Evolutionary conservation across 2,329 filamentous ascomycete genomes (phyloP).

Genomic region (Clonostachys rosea): DNA sequence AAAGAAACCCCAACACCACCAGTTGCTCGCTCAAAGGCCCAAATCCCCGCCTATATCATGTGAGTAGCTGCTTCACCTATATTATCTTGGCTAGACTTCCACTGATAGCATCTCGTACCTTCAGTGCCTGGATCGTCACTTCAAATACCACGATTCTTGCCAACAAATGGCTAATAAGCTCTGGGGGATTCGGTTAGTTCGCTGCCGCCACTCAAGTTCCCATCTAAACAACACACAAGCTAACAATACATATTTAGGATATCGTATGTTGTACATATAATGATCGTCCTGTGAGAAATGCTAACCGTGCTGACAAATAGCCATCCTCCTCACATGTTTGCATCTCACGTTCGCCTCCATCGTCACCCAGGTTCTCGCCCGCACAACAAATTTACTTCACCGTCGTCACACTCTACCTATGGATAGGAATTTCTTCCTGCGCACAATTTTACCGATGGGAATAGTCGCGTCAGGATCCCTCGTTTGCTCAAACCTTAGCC

Average conservation of each 20-base stretch:
- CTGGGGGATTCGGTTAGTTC: constrained; percentile 66
- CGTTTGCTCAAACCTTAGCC: constrained; percentile 63
- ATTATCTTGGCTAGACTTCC: too few species aligned
- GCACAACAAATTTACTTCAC: constrained; percentile 59
- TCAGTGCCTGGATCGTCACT: constrained; percentile 73
- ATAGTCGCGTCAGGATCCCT: constrained; percentile 62
- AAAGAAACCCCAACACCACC: too few species aligned
- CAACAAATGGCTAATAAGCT: constrained; percentile 86
- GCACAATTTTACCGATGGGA: constrained; percentile 62
- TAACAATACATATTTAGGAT: constrained; percentile 13
- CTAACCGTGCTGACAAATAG: constrained; percentile 14
- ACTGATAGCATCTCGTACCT: too few species aligned
- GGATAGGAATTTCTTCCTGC: constrained; percentile 54
- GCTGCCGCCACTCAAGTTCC: background rate
- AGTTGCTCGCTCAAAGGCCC: too few species aligned
- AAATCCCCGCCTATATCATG: too few species aligned
- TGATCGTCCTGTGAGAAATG: background rate
- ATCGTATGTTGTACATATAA: constrained; percentile 17
- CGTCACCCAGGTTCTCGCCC: constrained; percentile 62
- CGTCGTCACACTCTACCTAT: constrained; percentile 57
- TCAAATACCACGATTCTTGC: constrained; percentile 84
- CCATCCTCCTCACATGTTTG: constrained; percentile 61
- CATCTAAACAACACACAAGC: constrained; percentile 12
- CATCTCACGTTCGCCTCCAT: constrained; percentile 62
- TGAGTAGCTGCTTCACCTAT: too few species aligned